Evolutionary conservation across 2,329 filamentous ascomycete species (phyloP), one percentile per base, ranked within the genome.

Genomic region (Monosporascus sp.): DNA sequence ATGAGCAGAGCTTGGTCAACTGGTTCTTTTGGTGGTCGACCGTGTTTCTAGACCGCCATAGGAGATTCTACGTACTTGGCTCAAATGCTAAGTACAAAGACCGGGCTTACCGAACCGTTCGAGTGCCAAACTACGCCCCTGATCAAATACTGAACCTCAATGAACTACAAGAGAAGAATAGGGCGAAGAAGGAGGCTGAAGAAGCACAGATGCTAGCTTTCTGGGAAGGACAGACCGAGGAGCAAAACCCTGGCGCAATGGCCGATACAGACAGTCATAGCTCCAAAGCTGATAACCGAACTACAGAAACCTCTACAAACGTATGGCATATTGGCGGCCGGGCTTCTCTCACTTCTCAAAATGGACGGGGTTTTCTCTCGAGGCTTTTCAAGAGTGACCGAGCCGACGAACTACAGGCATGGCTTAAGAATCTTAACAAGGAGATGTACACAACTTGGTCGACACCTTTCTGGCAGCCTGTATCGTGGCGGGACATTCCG

Each of bases 11-110:
- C 53, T 68, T 87, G 28, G 75, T 86, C 9, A 81, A 84, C 56
- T 85, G 80, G 78, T 86, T 85, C 63, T 81, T 78, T 1, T 79
- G 73, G 65, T 86, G 82, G 83, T 72, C 80, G 1, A 68, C 73
- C 35, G 55, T 65, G 52, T 75, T 77, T 31, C 61, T 81, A 37
- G 76, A 83, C 53, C 67, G 68, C 41, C 81, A 76, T 60, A 76
- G 81, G 35, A 77, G 74, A 38, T 85, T 86, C 58, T 69, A 72
- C 18, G 77, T 86, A 3, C 51, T 86, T 5, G 82, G 82, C 3
- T 80, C 80, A 1, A 57, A 61, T 57, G 40, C 64, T 3, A 49
- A 58, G 17, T 64, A 58, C 11, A 63, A 58, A 1, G 51, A 54
- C 37, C 47, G 59, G 37, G 67, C 67, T 3, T 65, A 65, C 51